Conservation (phyloP, 768 basidiomycete species). For the Austroboletus eburneus region DNA sequence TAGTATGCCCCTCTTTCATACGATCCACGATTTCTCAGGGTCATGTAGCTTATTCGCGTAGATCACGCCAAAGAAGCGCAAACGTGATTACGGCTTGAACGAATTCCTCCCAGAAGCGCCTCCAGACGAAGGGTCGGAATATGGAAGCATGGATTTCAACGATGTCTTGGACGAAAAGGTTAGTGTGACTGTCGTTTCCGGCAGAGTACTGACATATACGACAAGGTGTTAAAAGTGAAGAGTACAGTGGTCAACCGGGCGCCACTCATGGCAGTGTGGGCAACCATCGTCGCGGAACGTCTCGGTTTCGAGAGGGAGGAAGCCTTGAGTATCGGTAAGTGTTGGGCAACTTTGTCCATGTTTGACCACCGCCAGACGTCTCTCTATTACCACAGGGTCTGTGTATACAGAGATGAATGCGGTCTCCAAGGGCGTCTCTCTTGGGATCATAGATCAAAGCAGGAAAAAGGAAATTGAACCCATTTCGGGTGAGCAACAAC, state of each 20-base stretch:
- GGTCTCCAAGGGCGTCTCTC: constrained; percentile 73
- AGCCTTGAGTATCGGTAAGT: constrained; percentile 82
- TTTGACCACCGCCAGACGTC: not conserved
- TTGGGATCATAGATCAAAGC: constrained; percentile 67
- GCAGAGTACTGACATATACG: constrained; percentile 1
- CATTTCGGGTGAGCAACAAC: constrained; percentile 57
- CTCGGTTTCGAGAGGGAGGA: constrained; percentile 87
- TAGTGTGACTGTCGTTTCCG: constrained; percentile 10
- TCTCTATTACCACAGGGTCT: constrained; percentile 52
- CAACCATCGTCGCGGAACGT: constrained; percentile 77
- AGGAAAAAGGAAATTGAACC: constrained; percentile 55
- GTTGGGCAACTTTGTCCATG: not conserved
- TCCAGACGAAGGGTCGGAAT: constrained; percentile 44
- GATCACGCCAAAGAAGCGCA: constrained; percentile 49
- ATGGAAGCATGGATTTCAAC: constrained; percentile 63
- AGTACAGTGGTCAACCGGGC: constrained; percentile 80
- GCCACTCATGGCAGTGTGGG: constrained; percentile 94
- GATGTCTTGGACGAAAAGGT: constrained; percentile 74
- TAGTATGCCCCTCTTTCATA: constrained; percentile 22
- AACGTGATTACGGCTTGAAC: constrained; percentile 43
- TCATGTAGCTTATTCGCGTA: constrained; percentile 15
- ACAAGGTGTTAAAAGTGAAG: constrained; percentile 57
- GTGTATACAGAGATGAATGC: constrained; percentile 95
- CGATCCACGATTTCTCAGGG: not conserved
- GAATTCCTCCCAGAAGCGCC: constrained; percentile 54